phyloP scores from a whole-genome alignment of 2,329 filamentous ascomycete genomes.

The Fusarium pseudoanthophilum region DNA sequence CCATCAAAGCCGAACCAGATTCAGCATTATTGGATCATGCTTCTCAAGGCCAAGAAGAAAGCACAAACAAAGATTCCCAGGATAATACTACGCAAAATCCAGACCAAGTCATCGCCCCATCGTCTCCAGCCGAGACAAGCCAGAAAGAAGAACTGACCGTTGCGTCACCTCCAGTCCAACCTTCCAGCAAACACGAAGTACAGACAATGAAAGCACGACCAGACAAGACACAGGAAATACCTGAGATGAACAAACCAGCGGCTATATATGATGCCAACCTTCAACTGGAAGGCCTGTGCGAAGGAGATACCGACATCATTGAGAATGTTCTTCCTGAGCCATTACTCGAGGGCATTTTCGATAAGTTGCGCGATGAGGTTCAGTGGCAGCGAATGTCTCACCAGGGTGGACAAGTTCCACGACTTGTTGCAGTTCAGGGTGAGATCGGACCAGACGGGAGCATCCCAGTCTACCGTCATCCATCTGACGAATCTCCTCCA shows the following conservation, averaged over 20 bases:
- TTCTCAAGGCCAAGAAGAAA: slow-evolving; percentile 1
- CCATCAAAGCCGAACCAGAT: slow-evolving; percentile 4
- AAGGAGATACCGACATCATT: slow-evolving; percentile 82
- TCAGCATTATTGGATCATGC: neutral
- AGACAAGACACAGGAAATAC: slow-evolving; percentile 2
- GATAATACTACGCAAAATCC: neutral
- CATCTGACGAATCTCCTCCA: slow-evolving; percentile 86
- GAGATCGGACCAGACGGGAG: slow-evolving; percentile 73
- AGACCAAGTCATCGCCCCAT: neutral
- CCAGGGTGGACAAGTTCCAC: slow-evolving; percentile 88
- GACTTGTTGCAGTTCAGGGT: slow-evolving; percentile 91
- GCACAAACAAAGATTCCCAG: neutral
- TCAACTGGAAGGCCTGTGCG: slow-evolving; percentile 70
- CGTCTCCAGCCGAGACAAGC: neutral
- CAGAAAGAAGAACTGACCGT: neutral
- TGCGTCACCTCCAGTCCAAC: neutral
- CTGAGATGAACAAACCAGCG: slow-evolving; percentile 6
- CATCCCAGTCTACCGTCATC: slow-evolving; percentile 94
- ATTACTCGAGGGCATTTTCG: slow-evolving; percentile 71
- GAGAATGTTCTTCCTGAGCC: slow-evolving; percentile 72
- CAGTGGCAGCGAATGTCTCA: slow-evolving; percentile 94
- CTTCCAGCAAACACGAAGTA: neutral
- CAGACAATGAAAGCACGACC: slow-evolving; percentile 1
- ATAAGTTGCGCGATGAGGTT: slow-evolving; percentile 77
- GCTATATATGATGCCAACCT: slow-evolving; percentile 10